Percentiles rank a stretch among this genome's conserved stretches.
phyloP scores from a whole-genome alignment of 306 rosid genomes.

The Myrica gale region DNA sequence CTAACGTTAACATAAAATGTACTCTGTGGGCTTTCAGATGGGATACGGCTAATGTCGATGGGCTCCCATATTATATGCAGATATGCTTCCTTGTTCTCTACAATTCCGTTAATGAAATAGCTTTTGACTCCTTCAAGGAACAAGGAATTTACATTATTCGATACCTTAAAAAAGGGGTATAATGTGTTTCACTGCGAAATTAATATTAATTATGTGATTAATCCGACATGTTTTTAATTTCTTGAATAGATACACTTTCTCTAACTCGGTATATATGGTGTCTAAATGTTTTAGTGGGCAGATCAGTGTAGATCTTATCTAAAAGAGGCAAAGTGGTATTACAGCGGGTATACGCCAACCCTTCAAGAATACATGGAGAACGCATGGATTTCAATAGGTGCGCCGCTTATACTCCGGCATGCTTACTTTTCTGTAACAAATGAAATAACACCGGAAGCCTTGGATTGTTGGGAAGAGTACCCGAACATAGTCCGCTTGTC shows the following conservation, averaged over 20 bases:
- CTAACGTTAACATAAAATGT: not conserved
- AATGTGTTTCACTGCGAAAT: not conserved
- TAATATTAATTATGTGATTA: no score
- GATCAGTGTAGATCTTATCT: slow-evolving; percentile 16
- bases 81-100: not conserved
- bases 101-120: not conserved
- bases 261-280: no score
- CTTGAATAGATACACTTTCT: not conserved
- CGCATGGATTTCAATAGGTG: slow-evolving; percentile 17
- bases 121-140: not conserved
- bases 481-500: not conserved
- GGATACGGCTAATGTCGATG: not conserved
- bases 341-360: not conserved
- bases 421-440: not conserved
- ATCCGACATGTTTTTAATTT: not conserved
- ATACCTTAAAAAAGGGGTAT: no score
- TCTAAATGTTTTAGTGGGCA: not conserved
- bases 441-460: not conserved
- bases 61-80: not conserved
- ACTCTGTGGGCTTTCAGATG: not conserved
- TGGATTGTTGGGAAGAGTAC: not conserved
- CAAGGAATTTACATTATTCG: not conserved
- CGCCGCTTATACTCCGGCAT: not conserved
- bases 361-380: slow-evolving; percentile 15
- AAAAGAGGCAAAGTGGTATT: slow-evolving; percentile 11